Conservation (phyloP, 2,329 filamentous ascomycete genomes). For the Cordyceps farinosa region DNA sequence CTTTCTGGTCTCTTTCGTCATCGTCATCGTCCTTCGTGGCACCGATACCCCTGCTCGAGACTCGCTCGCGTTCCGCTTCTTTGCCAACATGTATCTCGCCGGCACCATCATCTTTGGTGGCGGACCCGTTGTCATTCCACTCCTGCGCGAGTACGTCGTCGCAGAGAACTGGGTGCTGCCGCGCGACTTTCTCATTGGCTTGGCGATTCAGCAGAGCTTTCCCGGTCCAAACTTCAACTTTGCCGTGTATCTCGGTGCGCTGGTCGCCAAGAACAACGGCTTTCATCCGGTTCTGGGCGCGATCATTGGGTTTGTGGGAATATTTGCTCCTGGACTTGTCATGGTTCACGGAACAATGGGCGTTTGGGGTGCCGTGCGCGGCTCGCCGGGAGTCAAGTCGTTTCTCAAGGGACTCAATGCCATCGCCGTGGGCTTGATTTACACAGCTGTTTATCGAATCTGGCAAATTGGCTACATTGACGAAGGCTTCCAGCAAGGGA, state of each 20-base stretch:
- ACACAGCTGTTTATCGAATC: slow-evolving; percentile 60
- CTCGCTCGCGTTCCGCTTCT: slow-evolving; percentile 55
- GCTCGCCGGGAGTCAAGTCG: slow-evolving; percentile 44
- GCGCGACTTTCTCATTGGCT: slow-evolving; percentile 68
- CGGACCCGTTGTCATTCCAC: slow-evolving; percentile 62
- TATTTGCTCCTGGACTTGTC: slow-evolving; percentile 50
- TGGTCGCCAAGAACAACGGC: slow-evolving; percentile 42
- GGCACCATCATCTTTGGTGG: slow-evolving; percentile 67
- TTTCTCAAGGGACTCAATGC: slow-evolving; percentile 56
- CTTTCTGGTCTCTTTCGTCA: slow-evolving; percentile 56
- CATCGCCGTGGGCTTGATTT: slow-evolving; percentile 58
- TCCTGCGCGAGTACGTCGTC: slow-evolving; percentile 61
- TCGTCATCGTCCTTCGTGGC: slow-evolving; percentile 50
- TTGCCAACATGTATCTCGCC: slow-evolving; percentile 70
- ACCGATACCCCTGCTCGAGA: slow-evolving; percentile 30
- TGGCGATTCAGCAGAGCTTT: slow-evolving; percentile 68
- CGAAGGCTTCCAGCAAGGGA: slow-evolving; percentile 43
- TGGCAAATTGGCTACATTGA: slow-evolving; percentile 61
- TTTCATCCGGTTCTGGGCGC: slow-evolving; percentile 43
- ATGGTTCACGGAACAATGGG: slow-evolving; percentile 50
- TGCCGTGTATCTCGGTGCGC: slow-evolving; percentile 53
- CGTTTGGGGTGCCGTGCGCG: slow-evolving; percentile 51
- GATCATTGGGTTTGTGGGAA: slow-evolving; percentile 48
- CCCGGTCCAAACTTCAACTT: slow-evolving; percentile 52
- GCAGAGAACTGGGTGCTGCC: slow-evolving; percentile 66